These are phyloP conservation scores for Epichloe elymi DNA, from an alignment of 2,329 filamentous ascomycete genomes.

Conservation along the genomic window DNA sequence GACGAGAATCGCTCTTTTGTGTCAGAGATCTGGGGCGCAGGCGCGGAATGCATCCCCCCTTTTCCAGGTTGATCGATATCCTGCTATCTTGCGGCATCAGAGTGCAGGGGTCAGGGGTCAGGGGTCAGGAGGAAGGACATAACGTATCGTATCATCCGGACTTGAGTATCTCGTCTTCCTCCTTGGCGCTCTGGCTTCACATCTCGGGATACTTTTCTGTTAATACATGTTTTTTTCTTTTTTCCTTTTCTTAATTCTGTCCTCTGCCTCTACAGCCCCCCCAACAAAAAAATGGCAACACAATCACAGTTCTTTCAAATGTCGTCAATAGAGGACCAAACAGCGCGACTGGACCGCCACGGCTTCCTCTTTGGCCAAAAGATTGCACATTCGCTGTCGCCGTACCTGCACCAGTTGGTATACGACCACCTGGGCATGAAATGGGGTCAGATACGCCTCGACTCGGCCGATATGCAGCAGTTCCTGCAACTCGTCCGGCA, in stretches of 20 bases:
- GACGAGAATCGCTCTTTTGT: no score
- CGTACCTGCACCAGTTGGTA: conserved; percentile 39
- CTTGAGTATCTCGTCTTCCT: not conserved
- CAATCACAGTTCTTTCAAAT: not conserved
- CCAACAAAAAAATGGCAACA: not conserved
- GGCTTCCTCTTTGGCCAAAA: conserved; percentile 46
- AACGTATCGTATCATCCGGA: no score
- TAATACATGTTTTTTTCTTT: not conserved
- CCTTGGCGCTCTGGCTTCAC: not conserved
- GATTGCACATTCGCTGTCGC: conserved; percentile 41
- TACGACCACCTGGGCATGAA: conserved; percentile 36
- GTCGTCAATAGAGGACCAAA: conserved; percentile 4
- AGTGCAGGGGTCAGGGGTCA: no score
- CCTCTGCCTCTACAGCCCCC: not conserved
- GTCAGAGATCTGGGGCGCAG: no score
- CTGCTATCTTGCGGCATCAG: no score
- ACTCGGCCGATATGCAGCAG: conserved; percentile 34
- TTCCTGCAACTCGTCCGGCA: conserved; percentile 41
- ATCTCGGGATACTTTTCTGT: no score
- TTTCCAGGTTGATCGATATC: no score
- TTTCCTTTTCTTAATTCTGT: not conserved
- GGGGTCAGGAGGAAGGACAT: no score
- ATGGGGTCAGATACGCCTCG: conserved; percentile 39
- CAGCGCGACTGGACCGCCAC: conserved; percentile 26
- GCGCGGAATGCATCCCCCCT: no score